Evolutionary conservation across 1,139 yeast genomes (phyloP), one percentile per base, ranked within the genome.

Genomic region (Saccharomyces hybrid): DNA sequence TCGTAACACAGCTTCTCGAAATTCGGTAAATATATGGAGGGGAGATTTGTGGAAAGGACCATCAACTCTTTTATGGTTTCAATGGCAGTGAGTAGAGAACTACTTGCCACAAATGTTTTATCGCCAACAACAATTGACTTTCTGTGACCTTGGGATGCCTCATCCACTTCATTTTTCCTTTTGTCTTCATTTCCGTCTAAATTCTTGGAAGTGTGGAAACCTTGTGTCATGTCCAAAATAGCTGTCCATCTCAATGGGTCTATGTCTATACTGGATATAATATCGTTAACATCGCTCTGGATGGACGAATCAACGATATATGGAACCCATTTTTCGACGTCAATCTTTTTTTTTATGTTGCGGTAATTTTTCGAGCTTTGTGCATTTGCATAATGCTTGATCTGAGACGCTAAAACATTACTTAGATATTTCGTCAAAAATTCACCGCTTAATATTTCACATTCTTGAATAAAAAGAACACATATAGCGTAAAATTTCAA

Each of bases 371-470:
- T 75, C 56, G 78, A 77, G 62, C 86, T 90, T 63, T 80, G 78
- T 49, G 83, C 74, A 50, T 76, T 77, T 48, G 83, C 73, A 64
- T 82, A 90, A 57, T 79, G 78, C 55, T 78, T 80, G 8, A 86
- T 76, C 61, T 88, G 96, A 50, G 79, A 78, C n/a, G 79, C 80
- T 23, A 88, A 71, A 69, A 85, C 80, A 54, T 84, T 88, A 54
- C 85, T 81, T 49, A 91, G 73, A n/a, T 81, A 79, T 53, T 81
- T 81, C 1, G 82, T 78, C 14, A 81, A 78, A 48, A 82, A 79
- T 30, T 83, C 84, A 0, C 97, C 97, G 49, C 89, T 83, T 6
- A 91, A 81, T 13, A 84, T 76, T 68, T 93, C 99, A 69, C 97
- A 88, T 66, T 89, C 96, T 52, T 82, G 81, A 42, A 90, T 74